Percentiles rank a stretch among this genome's conserved stretches.
Evolutionary conservation across 805 yeast genomes (phyloP).

Genomic region (Candida suzukii): DNA sequence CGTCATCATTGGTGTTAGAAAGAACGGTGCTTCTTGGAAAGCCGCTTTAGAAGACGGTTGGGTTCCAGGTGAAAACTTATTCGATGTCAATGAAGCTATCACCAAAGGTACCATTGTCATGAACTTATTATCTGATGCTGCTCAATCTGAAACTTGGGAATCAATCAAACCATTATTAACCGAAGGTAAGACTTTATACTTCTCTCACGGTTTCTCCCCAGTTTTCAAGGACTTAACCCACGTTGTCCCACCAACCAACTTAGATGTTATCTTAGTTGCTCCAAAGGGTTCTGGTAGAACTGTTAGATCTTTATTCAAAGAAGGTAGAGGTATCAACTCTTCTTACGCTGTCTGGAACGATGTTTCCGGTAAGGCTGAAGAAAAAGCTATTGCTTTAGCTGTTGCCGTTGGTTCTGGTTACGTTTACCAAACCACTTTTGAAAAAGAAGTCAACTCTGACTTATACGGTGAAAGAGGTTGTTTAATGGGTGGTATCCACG

Average conservation of each 20-base stretch:
- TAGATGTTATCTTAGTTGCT: conserved; percentile 97
- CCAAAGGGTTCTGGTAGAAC: conserved; percentile 99
- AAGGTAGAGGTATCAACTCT: conserved; percentile 99
- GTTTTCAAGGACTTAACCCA: conserved; percentile 96
- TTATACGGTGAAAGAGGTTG: conserved; percentile 99
- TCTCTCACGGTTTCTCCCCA: conserved; percentile 99
- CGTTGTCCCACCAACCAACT: conserved; percentile 90
- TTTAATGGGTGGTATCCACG: conserved; percentile 99
- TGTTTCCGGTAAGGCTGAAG: conserved; percentile 98
- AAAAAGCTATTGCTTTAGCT: conserved; percentile 96
- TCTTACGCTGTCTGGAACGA: conserved; percentile 99
- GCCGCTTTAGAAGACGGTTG: conserved; percentile 99
- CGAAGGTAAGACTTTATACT: conserved; percentile 96
- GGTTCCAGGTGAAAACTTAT: conserved; percentile 99
- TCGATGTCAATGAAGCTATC: conserved; percentile 92
- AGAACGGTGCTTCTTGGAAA: conserved; percentile 99
- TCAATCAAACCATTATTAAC: conserved; percentile 84
- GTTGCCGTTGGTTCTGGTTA: conserved; percentile 99
- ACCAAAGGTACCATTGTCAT: conserved; percentile 86
- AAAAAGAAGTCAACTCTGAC: conserved; percentile 98
- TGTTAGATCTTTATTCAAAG: conserved; percentile 98
- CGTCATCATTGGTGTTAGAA: conserved; percentile 97
- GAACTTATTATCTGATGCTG: conserved; percentile 99
- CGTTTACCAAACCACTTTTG: conserved; percentile 99
- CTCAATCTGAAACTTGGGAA: conserved; percentile 98